Base-by-base conservation (phyloP, 129 eudicot species). In the Flaveria ramosissima region DNA sequence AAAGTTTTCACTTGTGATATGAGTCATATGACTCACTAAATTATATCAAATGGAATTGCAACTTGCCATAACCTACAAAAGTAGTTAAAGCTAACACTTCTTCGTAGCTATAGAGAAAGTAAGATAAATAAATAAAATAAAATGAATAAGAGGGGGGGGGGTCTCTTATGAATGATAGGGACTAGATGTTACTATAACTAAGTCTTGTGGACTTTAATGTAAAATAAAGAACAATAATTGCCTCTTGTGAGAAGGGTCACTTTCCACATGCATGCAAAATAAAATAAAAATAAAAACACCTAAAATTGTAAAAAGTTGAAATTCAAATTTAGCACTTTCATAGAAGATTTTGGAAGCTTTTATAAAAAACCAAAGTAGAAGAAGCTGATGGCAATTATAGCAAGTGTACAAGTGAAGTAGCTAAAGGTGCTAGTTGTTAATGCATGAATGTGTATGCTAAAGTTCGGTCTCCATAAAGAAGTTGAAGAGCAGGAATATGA, bases 251-350 rank as follows among this genome's bases (percentile, higher is more conserved):
- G 78, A 72, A 63, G 78, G 36, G 36, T 85, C 86, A 61, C 90
- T 85, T 83, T 83, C 90, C 85, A 85, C 90, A 83, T 83, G 86
- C 81, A 78, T 71, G 73, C 56, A 79, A 78, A 74, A 61, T 20
- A 39, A 41, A 20, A 74, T 20, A 39, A 41, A 20, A 74, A 77
- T 48, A n/a, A 36, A 32, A 75, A 59, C 78, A 67, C 32, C 50
- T 61, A 71, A 79, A 50, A 83, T 75, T 68, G 82, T 69, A 81
- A 79, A 88, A 92, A 87, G 95, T 84, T 82, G 79, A 74, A 63
- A 85, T 88, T 87, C 88, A 92, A 64, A 63, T 80, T 81, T 83
- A 83, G 86, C 76, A 68, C 92, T 89, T 56, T 92, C 85, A 69
- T 79, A 57, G 36, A 84, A 81, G 88, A 83, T 87, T 82, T 76